Percentiles rank a stretch among this genome's conserved stretches.
These are phyloP conservation scores for Gnomoniopsis smithogilvyi DNA, from an alignment of 2,329 filamentous ascomycete genomes.

Conservation along the genomic window DNA sequence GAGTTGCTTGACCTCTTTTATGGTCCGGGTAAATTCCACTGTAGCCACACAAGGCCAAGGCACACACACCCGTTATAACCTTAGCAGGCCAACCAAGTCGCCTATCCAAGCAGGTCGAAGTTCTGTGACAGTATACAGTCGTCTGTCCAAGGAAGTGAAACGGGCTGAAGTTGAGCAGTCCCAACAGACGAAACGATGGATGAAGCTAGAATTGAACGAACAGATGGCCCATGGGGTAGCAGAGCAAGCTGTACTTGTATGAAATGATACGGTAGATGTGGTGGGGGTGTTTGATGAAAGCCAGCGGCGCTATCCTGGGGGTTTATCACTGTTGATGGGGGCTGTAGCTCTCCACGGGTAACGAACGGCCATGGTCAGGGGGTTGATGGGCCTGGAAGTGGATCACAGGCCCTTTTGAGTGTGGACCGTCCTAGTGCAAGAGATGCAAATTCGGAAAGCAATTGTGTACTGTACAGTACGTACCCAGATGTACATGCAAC, in stretches of 20 bases:
- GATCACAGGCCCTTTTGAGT: conserved; percentile 16
- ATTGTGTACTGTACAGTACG: conserved; percentile 17
- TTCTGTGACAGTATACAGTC: conserved; percentile 12
- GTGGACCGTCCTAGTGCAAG: conserved; percentile 28
- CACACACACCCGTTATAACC: conserved; percentile 4
- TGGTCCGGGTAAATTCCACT: conserved; percentile 4
- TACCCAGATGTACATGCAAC: conserved; percentile 35
- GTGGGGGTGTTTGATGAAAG: conserved; percentile 46
- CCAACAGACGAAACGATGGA: conserved; percentile 24
- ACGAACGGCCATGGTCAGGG: conserved; percentile 27
- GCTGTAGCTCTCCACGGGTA: conserved; percentile 14
- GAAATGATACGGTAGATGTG: conserved; percentile 45
- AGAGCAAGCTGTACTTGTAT: conserved; percentile 47
- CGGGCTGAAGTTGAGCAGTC: conserved; percentile 18
- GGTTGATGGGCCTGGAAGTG: conserved; percentile 17
- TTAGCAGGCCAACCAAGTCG: conserved; percentile 7
- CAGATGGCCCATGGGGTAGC: conserved; percentile 32
- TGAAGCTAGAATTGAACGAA: conserved; percentile 27
- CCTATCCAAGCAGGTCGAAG: conserved; percentile 4
- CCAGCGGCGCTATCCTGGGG: conserved; percentile 47
- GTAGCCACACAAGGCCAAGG: conserved; percentile 12
- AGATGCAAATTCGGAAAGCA: conserved; percentile 33
- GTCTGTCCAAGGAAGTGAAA: conserved; percentile 8
- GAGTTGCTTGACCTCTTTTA: neutral
- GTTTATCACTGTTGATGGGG: conserved; percentile 31